Conservation (phyloP, 2,329 filamentous ascomycete species). For the Aspergillus neoniger region DNA sequence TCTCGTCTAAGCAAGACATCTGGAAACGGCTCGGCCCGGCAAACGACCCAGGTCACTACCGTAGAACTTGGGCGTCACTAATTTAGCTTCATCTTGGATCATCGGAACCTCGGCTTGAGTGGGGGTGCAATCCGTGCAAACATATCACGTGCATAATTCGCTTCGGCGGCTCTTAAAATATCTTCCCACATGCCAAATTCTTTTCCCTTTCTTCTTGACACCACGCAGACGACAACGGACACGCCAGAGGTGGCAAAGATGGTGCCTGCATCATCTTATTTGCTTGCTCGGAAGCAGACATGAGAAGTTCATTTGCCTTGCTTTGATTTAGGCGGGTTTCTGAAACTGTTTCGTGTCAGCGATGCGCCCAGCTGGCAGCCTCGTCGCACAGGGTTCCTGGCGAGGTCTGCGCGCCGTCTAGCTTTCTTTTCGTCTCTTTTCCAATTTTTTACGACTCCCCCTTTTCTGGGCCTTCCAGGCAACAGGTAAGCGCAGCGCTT, state of each 20-base stretch:
- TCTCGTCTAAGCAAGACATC: slow-evolving; percentile 3
- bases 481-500: slow-evolving; percentile 23
- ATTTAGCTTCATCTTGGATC: neutral
- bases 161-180: slow-evolving; percentile 12
- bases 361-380: neutral
- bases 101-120: neutral
- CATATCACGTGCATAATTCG: slow-evolving; percentile 14
- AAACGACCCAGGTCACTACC: slow-evolving; percentile 1
- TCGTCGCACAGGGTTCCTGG: slow-evolving; percentile 1
- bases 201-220: slow-evolving; percentile 5
- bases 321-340: slow-evolving; percentile 15
- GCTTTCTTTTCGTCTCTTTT: neutral
- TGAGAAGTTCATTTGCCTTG: slow-evolving; percentile 7
- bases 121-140: slow-evolving; percentile 10
- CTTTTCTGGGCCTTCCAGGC: slow-evolving; percentile 8
- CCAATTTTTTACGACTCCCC: neutral
- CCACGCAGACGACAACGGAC: neutral
- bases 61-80: neutral
- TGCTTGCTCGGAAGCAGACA: neutral
- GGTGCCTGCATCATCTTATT: slow-evolving; percentile 1
- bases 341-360: slow-evolving; percentile 6
- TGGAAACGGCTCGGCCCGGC: slow-evolving; percentile 16
- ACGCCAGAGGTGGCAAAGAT: neutral
- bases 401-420: neutral
- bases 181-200: slow-evolving; percentile 12